phyloP scores from a whole-genome alignment of 192 early-diverging fungal genomes.

The Diversispora epigaea region DNA sequence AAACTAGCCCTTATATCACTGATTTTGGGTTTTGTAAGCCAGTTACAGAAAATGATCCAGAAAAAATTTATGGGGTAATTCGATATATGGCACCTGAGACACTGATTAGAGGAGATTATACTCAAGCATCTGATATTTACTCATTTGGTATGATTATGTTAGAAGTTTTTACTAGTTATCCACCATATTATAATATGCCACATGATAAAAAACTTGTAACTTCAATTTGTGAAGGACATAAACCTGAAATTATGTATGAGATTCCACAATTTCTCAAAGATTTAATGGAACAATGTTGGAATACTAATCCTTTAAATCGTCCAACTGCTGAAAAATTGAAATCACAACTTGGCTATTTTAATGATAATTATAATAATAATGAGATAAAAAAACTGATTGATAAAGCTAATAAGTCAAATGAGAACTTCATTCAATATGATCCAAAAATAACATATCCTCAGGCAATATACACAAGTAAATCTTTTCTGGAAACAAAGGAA shows the following conservation, averaged over 20 bases:
- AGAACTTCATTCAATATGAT: too few species aligned
- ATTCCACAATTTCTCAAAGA: background rate
- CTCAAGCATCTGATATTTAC: background rate
- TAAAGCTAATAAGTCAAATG: too few species aligned
- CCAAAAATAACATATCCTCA: too few species aligned
- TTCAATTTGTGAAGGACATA: background rate
- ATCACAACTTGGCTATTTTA: too few species aligned
- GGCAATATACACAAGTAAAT: too few species aligned
- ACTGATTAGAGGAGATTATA: background rate
- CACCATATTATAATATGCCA: background rate
- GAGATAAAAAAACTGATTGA: too few species aligned
- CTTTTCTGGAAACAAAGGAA: too few species aligned
- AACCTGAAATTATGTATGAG: background rate
- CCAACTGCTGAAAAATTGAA: too few species aligned
- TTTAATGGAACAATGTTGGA: background rate
- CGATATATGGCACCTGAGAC: background rate
- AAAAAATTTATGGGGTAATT: background rate
- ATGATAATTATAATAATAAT: too few species aligned
- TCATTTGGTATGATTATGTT: background rate
- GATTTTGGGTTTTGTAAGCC: slow-evolving; percentile 7
- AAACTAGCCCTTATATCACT: background rate
- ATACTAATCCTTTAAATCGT: too few species aligned
- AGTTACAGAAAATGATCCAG: background rate
- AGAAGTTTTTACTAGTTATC: background rate
- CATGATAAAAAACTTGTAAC: background rate